A percentile compares a stretch with the other conserved stretches of the same genome.
These are phyloP conservation scores for Puya raimondii DNA, from an alignment of 176 grass and related monocot species.

Conservation along the genomic window DNA sequence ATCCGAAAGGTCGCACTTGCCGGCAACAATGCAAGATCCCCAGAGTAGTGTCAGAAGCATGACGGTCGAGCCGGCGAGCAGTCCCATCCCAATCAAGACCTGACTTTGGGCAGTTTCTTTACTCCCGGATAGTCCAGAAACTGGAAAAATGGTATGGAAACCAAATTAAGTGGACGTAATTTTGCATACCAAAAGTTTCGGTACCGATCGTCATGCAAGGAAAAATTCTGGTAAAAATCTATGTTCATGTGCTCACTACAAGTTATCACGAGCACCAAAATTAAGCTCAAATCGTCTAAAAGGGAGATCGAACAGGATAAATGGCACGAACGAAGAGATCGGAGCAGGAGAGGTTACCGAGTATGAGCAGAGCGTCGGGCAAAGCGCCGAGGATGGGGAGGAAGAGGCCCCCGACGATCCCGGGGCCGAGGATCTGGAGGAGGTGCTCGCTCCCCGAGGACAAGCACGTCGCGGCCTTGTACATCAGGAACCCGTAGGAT, in stretches of 20 bases:
- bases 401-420: conserved; percentile 81
- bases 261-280: not conserved
- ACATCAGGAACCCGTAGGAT: conserved; percentile 84
- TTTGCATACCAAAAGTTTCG: not conserved
- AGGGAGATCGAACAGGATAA: not conserved
- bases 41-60: conserved; percentile 84
- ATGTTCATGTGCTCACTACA: too few species aligned
- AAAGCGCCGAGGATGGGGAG: conserved; percentile 83
- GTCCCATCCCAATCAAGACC: conserved; percentile 91
- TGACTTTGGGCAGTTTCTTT: conserved; percentile 89
- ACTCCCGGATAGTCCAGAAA: conserved; percentile 81
- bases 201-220: too few species aligned
- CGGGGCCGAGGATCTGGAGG: conserved; percentile 79
- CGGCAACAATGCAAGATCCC: conserved; percentile 86
- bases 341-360: conserved; percentile 28
- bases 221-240: too few species aligned
- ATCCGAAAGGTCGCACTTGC: conserved; percentile 57
- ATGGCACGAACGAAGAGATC: not conserved
- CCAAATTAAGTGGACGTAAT: conserved; percentile 1
- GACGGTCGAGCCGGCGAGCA: conserved; percentile 81
- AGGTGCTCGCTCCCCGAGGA: conserved; percentile 85
- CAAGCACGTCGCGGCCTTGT: conserved; percentile 75
- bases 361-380: conserved; percentile 77
- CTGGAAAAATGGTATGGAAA: conserved; percentile 21
- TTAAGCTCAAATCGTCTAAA: not conserved